phyloP scores from a whole-genome alignment of 2,329 filamentous ascomycete genomes.

The Elsinoe batatas region DNA sequence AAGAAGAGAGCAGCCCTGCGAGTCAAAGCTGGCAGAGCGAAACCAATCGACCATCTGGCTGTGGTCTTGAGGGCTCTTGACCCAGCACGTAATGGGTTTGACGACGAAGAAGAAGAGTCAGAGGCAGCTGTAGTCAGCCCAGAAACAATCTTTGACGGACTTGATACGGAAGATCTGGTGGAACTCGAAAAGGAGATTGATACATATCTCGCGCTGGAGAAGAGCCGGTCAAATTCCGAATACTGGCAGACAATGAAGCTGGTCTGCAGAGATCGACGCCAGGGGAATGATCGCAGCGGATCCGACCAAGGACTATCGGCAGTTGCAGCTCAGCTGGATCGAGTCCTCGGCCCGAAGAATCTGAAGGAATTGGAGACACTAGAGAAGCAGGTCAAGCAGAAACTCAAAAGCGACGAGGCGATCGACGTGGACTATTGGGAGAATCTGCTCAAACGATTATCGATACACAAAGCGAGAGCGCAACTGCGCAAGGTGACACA shows the following conservation, averaged over 20 bases:
- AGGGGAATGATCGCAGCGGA: slow-evolving; percentile 50
- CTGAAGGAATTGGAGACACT: slow-evolving; percentile 77
- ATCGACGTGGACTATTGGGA: slow-evolving; percentile 99
- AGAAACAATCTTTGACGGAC: slow-evolving; percentile 64
- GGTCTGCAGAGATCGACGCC: slow-evolving; percentile 66
- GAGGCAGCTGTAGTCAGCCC: slow-evolving; percentile 70
- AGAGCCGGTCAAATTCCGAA: slow-evolving; percentile 63
- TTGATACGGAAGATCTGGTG: slow-evolving; percentile 56
- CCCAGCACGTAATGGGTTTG: slow-evolving; percentile 63
- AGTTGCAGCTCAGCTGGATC: slow-evolving; percentile 80
- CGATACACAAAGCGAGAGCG: slow-evolving; percentile 86
- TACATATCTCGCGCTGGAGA: slow-evolving; percentile 70
- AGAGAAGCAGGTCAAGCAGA: slow-evolving; percentile 76
- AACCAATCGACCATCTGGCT: slow-evolving; percentile 86
- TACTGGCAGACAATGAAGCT: slow-evolving; percentile 87
- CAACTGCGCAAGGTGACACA: slow-evolving; percentile 70
- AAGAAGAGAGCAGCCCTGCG: slow-evolving; percentile 97
- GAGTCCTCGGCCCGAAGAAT: slow-evolving; percentile 73
- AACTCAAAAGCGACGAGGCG: slow-evolving; percentile 77
- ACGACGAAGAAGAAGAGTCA: slow-evolving; percentile 76
- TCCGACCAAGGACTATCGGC: slow-evolving; percentile 68
- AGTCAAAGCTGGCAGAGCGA: slow-evolving; percentile 80
- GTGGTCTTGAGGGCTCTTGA: slow-evolving; percentile 87
- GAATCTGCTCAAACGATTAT: slow-evolving; percentile 71
- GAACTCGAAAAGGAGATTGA: slow-evolving; percentile 79